These are phyloP conservation scores for Fusarium liriodendri DNA, from an alignment of 2,329 filamentous ascomycete genomes.

Conservation along the genomic window DNA sequence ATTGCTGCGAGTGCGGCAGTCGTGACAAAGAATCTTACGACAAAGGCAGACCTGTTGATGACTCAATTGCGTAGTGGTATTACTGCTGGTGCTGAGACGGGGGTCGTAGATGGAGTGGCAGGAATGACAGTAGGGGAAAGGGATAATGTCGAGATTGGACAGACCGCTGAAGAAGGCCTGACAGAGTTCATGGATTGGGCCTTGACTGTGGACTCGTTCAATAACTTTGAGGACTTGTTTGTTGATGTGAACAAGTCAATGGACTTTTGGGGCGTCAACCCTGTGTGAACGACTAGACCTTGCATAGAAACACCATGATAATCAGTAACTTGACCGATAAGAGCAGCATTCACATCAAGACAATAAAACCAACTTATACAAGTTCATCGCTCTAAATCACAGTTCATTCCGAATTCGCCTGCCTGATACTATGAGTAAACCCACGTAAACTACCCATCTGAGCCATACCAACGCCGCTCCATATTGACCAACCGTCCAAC, in stretches of 20 bases:
- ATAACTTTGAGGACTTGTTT: conserved; percentile 40
- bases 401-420: conserved; percentile 27
- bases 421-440: conserved; percentile 12
- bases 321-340: background rate
- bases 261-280: conserved; percentile 9
- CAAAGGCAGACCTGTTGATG: conserved; percentile 36
- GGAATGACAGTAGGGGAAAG: background rate
- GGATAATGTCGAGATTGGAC: background rate
- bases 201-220: conserved; percentile 42
- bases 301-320: background rate
- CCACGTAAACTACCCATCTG: conserved; percentile 23
- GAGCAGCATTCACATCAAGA: background rate
- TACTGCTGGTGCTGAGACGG: conserved; percentile 1
- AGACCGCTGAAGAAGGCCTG: conserved; percentile 19
- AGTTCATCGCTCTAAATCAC: conserved; percentile 18
- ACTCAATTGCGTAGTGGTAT: conserved; percentile 16
- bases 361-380: background rate
- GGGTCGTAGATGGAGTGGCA: background rate
- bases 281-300: background rate
- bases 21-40: conserved; percentile 47
- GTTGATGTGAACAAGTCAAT: conserved; percentile 17
- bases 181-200: conserved; percentile 45
- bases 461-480: conserved; percentile 39
- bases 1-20: conserved; percentile 51
- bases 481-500: conserved; percentile 19